Base-by-base conservation (phyloP, 495 filamentous ascomycete genomes). In the Cairneyella variabilis region DNA sequence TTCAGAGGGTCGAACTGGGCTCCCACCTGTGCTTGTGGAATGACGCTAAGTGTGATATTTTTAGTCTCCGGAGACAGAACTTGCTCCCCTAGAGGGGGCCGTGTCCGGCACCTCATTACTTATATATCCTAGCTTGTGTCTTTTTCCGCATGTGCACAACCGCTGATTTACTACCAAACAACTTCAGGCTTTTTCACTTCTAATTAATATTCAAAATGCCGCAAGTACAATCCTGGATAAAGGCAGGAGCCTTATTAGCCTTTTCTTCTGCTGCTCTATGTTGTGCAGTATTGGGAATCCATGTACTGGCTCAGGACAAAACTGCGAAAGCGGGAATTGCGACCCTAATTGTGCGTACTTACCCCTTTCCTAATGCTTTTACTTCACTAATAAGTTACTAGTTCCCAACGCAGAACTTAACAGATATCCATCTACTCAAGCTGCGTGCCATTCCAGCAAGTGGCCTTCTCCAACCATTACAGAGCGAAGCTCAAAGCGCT, bases 381-480 rank as follows among this genome's bases (percentile, higher is more conserved):
- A 5, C 17, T 37, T 54, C 8, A 28, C 51, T 54, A 54, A 54
- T 47, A 26, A 7, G 20, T 22, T 54, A 0, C 38, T 28, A 21
- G 39, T 54, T 5, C n/a, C n/a, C n/a, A n/a, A n/a, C n/a, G 14
- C 27, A 54, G 51, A 55, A 55, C 16, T 55, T 55, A 7, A 55
- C 52, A 20, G 22, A 55, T 48, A 32, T 53, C 50, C 11, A 47
- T 48, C 28, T 55, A 41, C 11, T 55, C 32, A 39, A 48, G 32
- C 42, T 20, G 16, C 43, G 43, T 28, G 22, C 7, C 22, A 48
- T 55, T 40, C 32, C 23, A 48, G 45, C 23, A 48, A 36, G 45
- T 20, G 23, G 39, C 14, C 9, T 54, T 37, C 36, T 56, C 23
- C 45, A 49, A 43, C 17, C 45, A 17, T 20, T 56, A 18, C 25